Evolutionary conservation across 257 asterid species (phyloP), one percentile per base, ranked within the genome.

Genomic region (Sherardia arvensis): DNA sequence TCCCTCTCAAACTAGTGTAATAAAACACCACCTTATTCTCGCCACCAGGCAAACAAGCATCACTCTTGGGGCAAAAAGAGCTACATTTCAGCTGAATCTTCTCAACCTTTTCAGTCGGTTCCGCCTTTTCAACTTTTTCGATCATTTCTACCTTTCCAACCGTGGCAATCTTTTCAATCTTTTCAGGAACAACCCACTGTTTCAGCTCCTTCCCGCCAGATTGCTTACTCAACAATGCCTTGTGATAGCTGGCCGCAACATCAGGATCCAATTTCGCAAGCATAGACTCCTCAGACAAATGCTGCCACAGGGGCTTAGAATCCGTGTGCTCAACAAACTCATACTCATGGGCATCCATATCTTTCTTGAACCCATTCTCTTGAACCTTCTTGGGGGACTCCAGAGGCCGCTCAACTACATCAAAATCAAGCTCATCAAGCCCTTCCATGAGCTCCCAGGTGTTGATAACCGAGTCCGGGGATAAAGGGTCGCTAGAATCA

Each of bases 401-500:
- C 30, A 76, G 72, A 10, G 76, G 84, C 62, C 66, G 33, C 3
- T 73, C 78, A 27, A 81, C 77, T 65, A 81, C 69, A 61, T 76
- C 84, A 64, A 72, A 82, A 47, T 67, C 94, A n/a, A 76, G 79
- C 51, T 91, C 95, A 60, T 84, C 91, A 33, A 90, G 90, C 29
- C 87, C 97, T 69, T 86, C 95, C 97, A 87, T 87, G 78, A 90
- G 96, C 85, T 87, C 97, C 93, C 95, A 85, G 11, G 97, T 91
- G 74, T 91, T 91, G 87, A 91, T 84, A 53, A 88, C 91, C 0
- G 93, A 83, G 69, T 85, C 93, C 3, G 94, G 95, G 20, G 97
- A 91, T 64, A 75, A 61, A 68, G 89, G 93, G 66, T 81, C 91
- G 33, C 71, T 75, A 0, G 87, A 59, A 65, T 59, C 59, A 7